A percentile compares a stretch with the other conserved stretches of the same genome.
Conservation (phyloP, 1,284 basidiomycete species). For the Pisolithus thermaeus region DNA sequence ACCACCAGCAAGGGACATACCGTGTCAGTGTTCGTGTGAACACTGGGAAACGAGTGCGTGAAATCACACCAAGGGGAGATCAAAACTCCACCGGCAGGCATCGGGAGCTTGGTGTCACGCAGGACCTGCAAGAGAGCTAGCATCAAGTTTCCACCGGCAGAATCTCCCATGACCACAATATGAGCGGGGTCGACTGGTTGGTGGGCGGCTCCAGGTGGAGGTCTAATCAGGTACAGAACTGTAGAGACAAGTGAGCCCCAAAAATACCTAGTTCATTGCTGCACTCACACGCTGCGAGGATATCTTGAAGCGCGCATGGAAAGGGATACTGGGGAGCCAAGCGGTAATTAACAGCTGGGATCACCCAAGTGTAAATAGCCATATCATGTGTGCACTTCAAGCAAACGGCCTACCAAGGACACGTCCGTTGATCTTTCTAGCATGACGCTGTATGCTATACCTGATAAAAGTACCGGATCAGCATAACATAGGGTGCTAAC, state of each 20-base stretch:
- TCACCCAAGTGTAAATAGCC: not conserved
- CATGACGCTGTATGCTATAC: conserved; percentile 80
- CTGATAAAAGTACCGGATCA: conserved; percentile 33
- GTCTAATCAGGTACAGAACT: conserved; percentile 52
- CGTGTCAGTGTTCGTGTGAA: conserved; percentile 80
- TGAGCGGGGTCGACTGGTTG: conserved; percentile 75
- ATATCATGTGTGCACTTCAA: not conserved
- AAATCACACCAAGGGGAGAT: conserved; percentile 93
- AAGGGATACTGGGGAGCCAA: conserved; percentile 95
- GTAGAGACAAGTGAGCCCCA: not conserved
- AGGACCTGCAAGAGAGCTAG: conserved; percentile 88
- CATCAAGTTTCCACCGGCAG: conserved; percentile 87
- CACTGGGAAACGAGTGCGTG: conserved; percentile 91
- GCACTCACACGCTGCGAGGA: conserved; percentile 71
- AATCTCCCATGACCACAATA: conserved; percentile 88
- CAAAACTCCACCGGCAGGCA: conserved; percentile 80
- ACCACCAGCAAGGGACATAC: conserved; percentile 34
- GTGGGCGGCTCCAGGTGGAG: conserved; percentile 70
- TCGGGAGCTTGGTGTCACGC: conserved; percentile 77
- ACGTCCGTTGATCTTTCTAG: conserved; percentile 85
- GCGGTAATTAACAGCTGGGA: conserved; percentile 80
- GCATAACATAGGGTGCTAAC: conserved; percentile 5
- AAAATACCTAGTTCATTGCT: not conserved
- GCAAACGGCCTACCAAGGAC: conserved; percentile 59
- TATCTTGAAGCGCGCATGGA: conserved; percentile 89